These are phyloP conservation scores for Noccaea caerulescens DNA, from an alignment of 345 rosid genomes.

Conservation along the genomic window DNA sequence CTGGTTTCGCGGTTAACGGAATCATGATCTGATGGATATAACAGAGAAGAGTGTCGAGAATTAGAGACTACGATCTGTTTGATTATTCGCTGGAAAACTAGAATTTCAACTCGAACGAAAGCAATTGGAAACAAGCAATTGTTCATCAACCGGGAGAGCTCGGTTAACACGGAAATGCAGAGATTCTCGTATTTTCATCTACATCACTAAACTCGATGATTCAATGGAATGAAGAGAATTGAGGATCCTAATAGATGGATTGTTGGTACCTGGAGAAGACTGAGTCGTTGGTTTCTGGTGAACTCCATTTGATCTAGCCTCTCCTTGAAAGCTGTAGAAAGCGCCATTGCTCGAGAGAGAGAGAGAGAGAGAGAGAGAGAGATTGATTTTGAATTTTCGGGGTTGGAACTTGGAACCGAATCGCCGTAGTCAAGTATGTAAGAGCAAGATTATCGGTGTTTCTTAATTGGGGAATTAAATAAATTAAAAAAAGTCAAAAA, in stretches of 20 bases:
- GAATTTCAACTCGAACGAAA: neutral
- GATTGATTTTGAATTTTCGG: conserved; percentile 20
- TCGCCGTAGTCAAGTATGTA: no score
- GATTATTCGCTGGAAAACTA: neutral
- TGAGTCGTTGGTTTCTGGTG: conserved; percentile 64
- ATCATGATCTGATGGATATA: conserved; percentile 4
- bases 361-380: neutral
- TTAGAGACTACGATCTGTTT: conserved; percentile 1
- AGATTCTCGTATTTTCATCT: conserved; percentile 5
- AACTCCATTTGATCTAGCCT: conserved; percentile 70
- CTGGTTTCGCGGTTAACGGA: neutral
- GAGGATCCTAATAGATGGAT: neutral
- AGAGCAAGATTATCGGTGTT: no score
- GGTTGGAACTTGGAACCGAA: neutral
- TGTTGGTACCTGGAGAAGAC: conserved; percentile 60
- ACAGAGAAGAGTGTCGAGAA: neutral
- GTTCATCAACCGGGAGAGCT: conserved; percentile 1
- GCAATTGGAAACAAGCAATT: neutral
- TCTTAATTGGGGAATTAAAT: no score
- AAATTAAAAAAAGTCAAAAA: no score
- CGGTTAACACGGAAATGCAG: neutral
- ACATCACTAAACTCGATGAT: conserved; percentile 21
- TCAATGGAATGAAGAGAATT: conserved; percentile 25
- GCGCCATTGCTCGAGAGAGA: conserved; percentile 53
- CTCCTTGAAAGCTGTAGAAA: conserved; percentile 65